phyloP scores from a whole-genome alignment of 2,329 filamentous ascomycete genomes.

The Pezicula carpinea region DNA sequence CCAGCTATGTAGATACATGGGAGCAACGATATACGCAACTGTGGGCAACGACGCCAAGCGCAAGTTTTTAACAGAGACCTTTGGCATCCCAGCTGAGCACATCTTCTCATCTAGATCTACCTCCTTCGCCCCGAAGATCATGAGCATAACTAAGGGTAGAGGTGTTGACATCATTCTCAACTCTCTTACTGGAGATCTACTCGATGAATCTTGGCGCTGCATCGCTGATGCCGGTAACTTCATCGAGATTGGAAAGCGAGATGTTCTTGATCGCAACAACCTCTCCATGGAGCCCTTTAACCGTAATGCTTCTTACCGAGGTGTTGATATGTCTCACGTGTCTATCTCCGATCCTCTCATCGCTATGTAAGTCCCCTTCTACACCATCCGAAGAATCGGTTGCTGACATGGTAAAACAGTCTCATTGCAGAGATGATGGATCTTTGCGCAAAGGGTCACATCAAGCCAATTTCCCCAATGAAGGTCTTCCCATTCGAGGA shows the following conservation, averaged over 20 bases:
- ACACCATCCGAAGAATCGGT: not conserved
- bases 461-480: conserved; percentile 15
- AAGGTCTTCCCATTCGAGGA: conserved; percentile 21
- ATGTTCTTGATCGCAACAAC: conserved; percentile 10
- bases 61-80: conserved; percentile 20
- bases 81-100: conserved; percentile 29
- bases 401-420: not conserved
- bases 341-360: not conserved
- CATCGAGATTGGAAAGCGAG: conserved; percentile 17
- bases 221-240: conserved; percentile 5
- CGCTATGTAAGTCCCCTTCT: not conserved
- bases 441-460: conserved; percentile 5
- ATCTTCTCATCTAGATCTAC: conserved; percentile 32
- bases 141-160: conserved; percentile 10
- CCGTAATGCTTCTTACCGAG: conserved; percentile 5
- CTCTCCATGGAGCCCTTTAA: conserved; percentile 16
- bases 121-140: conserved; percentile 19
- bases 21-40: conserved; percentile 35
- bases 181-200: conserved; percentile 16
- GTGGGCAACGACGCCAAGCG: conserved; percentile 12
- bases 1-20: conserved; percentile 21
- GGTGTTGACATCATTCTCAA: conserved; percentile 15
- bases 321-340: conserved; percentile 1
- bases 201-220: conserved; percentile 24
- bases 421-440: conserved; percentile 6